Percentiles rank a stretch among this genome's conserved stretches.
phyloP scores from a whole-genome alignment of 805 yeast genomes.

The Candida sphagnicola region DNA sequence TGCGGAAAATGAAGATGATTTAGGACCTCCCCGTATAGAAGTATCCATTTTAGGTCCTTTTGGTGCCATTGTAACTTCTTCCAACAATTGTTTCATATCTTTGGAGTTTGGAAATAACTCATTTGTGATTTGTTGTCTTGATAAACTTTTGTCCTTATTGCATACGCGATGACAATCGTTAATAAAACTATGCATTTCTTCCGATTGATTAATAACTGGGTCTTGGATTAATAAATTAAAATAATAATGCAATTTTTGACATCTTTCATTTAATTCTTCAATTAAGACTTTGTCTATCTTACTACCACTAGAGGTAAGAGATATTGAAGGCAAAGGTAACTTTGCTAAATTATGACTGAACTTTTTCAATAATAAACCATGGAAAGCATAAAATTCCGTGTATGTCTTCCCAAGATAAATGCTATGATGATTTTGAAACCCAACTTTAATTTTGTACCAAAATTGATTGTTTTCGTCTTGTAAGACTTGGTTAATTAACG shows the following conservation, averaged over 20 bases:
- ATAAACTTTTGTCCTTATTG: background rate
- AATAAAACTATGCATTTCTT: constrained; percentile 10
- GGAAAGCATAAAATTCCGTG: constrained; percentile 35
- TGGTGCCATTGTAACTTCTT: too few relatives aligned
- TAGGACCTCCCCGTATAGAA: too few relatives aligned
- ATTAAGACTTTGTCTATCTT: constrained; percentile 11
- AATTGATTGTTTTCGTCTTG: constrained; percentile 18
- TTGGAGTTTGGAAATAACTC: constrained; percentile 15
- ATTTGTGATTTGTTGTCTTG: constrained; percentile 9
- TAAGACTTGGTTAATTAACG: constrained; percentile 23
- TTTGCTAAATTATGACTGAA: constrained; percentile 17
- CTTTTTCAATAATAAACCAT: constrained; percentile 12
- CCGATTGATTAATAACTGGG: constrained; percentile 9
- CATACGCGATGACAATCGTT: background rate
- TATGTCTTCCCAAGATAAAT: constrained; percentile 27
- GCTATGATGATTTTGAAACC: constrained; percentile 14
- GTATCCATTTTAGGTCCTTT: too few relatives aligned
- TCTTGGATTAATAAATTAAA: constrained; percentile 16
- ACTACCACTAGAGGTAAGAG: background rate
- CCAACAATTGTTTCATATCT: constrained; percentile 8
- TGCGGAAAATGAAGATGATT: constrained; percentile 12
- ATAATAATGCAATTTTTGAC: constrained; percentile 23
- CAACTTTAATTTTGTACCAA: constrained; percentile 33
- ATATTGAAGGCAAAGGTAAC: constrained; percentile 26
- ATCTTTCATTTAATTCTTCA: constrained; percentile 15